phyloP scores from a whole-genome alignment of 352 stramenopile genomes.

The Phytophthora sp. region DNA sequence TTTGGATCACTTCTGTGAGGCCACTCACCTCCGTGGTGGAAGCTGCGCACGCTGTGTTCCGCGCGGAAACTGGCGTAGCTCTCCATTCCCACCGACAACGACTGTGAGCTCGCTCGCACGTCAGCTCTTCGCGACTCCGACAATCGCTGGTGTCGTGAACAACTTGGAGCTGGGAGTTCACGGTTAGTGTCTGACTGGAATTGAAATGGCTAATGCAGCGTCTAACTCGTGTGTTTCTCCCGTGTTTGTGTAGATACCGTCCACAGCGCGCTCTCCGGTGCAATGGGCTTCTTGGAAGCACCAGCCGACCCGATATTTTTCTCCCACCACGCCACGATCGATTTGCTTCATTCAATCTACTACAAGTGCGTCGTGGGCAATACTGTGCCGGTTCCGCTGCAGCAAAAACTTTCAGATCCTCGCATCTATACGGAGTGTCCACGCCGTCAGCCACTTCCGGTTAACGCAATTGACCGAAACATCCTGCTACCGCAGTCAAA shows the following conservation, averaged over 20 bases:
- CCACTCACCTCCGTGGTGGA: constrained; percentile 39
- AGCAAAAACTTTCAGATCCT: constrained; percentile 64
- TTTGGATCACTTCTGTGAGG: constrained; percentile 82
- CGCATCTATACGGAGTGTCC: constrained; percentile 65
- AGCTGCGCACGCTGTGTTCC: constrained; percentile 72
- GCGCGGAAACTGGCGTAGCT: constrained; percentile 62
- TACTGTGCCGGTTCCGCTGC: constrained; percentile 50
- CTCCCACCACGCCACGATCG: constrained; percentile 84
- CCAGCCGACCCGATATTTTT: constrained; percentile 88
- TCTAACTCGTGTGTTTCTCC: too few relatives aligned
- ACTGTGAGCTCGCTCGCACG: constrained; percentile 77
- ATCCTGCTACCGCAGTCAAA: constrained; percentile 67
- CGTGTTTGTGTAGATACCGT: constrained; percentile 74
- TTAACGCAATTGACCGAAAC: constrained; percentile 46
- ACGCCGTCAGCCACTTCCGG: constrained; percentile 41
- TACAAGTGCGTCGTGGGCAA: constrained; percentile 84
- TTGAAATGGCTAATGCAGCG: too few relatives aligned
- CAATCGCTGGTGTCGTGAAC: constrained; percentile 63
- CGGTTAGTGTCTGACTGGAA: constrained; percentile 50
- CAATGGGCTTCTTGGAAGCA: constrained; percentile 78
- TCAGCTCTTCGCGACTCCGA: constrained; percentile 72
- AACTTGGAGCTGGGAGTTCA: constrained; percentile 82
- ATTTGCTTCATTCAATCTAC: constrained; percentile 87
- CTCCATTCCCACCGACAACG: constrained; percentile 67
- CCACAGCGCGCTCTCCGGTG: constrained; percentile 70